phyloP scores from a whole-genome alignment of 2,329 filamentous ascomycete genomes.

The Sporothrix dimorphospora region DNA sequence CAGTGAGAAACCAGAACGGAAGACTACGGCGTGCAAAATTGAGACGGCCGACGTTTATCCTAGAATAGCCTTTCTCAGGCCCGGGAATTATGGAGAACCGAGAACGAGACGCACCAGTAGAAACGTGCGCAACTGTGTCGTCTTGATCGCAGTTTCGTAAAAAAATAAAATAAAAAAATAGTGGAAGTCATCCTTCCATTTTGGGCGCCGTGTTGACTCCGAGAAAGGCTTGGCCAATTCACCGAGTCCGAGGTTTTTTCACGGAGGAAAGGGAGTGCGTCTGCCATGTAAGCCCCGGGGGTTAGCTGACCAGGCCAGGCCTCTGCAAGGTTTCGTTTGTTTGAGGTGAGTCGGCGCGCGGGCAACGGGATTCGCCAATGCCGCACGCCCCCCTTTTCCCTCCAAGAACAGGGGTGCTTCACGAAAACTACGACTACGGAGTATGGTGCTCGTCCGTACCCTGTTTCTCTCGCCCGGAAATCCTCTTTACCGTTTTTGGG shows the following conservation, averaged over 20 bases:
- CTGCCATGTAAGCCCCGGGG: not conserved
- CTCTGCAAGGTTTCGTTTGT: not conserved
- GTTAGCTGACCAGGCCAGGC: not conserved
- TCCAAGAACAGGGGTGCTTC: not conserved
- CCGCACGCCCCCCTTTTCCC: not conserved
- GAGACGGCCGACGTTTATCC: constrained; percentile 1
- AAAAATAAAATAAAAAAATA: too few relatives aligned
- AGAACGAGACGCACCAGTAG: not conserved
- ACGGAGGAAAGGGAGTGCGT: not conserved
- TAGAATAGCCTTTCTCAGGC: not conserved
- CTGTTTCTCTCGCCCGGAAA: not conserved
- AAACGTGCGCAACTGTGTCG: not conserved
- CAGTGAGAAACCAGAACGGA: not conserved
- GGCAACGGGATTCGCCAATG: not conserved
- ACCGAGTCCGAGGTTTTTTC: not conserved
- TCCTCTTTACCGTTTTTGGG: not conserved
- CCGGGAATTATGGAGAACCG: not conserved
- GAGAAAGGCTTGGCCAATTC: not conserved
- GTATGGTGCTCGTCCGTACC: not conserved
- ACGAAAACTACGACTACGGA: too few relatives aligned
- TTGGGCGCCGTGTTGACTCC: not conserved
- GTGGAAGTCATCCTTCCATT: too few relatives aligned
- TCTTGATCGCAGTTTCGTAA: too few relatives aligned
- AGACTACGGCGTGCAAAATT: not conserved
- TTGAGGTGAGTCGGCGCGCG: not conserved